Evolutionary conservation across 345 rosid species (phyloP).

Genomic region (Linum tenue): DNA sequence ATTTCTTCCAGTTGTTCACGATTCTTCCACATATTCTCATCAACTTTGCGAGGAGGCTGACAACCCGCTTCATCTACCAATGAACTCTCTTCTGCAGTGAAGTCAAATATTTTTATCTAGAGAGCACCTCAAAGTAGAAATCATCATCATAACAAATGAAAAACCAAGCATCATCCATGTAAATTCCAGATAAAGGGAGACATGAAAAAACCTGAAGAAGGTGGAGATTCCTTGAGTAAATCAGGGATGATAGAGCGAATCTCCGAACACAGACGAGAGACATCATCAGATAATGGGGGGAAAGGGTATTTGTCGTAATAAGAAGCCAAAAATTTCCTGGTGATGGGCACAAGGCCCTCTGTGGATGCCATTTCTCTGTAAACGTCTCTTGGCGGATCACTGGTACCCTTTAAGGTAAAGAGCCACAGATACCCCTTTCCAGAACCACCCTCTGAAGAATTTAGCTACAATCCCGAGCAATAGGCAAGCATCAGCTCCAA

Average conservation of each 20-base stretch:
- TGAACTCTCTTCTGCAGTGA: constrained; percentile 37
- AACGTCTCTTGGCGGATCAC: not conserved
- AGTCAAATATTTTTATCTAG: not conserved
- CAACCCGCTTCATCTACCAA: constrained; percentile 50
- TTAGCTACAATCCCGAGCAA: not conserved
- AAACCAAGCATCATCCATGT: not conserved
- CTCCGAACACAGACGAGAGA: constrained; percentile 52
- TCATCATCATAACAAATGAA: not conserved
- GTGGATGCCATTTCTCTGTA: constrained; percentile 51
- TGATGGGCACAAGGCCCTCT: constrained; percentile 80
- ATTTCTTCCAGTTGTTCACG: constrained; percentile 87
- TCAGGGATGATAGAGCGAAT: constrained; percentile 49
- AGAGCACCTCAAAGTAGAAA: not conserved
- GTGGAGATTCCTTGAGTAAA: constrained; percentile 40
- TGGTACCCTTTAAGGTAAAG: not conserved
- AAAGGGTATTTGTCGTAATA: constrained; percentile 74
- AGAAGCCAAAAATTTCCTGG: constrained; percentile 62
- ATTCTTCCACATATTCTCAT: constrained; percentile 97
- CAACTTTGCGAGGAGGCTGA: constrained; percentile 77
- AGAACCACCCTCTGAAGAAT: no score
- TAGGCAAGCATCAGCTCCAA: not conserved
- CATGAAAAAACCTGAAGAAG: constrained; percentile 45
- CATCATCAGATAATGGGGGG: constrained; percentile 60
- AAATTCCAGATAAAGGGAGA: not conserved
- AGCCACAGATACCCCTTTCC: not conserved